These are phyloP conservation scores for Yarrowia osloensis DNA, from an alignment of 805 yeast species.

Conservation along the genomic window DNA sequence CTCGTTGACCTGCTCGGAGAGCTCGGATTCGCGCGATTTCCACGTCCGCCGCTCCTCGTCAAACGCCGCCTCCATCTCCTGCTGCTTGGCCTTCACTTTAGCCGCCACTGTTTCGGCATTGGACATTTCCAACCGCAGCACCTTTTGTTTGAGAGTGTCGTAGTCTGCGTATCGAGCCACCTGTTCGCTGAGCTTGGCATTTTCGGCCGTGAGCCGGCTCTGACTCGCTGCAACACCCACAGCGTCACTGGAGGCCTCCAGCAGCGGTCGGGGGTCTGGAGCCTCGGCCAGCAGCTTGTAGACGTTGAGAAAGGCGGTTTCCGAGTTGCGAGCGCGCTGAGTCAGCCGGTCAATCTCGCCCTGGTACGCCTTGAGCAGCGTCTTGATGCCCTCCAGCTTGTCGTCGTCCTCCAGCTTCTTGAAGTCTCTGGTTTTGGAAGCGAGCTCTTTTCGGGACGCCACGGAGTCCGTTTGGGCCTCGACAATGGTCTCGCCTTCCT, in stretches of 20 bases:
- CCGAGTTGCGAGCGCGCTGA: constrained; percentile 71
- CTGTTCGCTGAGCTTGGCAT: constrained; percentile 50
- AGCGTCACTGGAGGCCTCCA: constrained; percentile 69
- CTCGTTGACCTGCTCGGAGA: constrained; percentile 53
- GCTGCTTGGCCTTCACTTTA: constrained; percentile 67
- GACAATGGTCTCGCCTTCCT: constrained; percentile 70
- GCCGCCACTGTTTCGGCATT: constrained; percentile 56
- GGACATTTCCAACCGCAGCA: constrained; percentile 61
- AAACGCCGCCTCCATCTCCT: constrained; percentile 64
- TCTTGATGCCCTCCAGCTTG: constrained; percentile 65
- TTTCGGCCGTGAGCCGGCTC: constrained; percentile 54
- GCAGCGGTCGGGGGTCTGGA: constrained; percentile 86
- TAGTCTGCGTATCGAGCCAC: constrained; percentile 72
- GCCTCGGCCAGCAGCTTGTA: constrained; percentile 82
- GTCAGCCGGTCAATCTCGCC: constrained; percentile 84
- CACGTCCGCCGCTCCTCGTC: constrained; percentile 76
- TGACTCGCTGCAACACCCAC: constrained; percentile 58
- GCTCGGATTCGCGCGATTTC: constrained; percentile 58
- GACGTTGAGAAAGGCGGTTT: constrained; percentile 68
- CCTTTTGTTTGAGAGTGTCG: constrained; percentile 66
- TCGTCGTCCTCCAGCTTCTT: constrained; percentile 62
- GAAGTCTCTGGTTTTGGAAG: constrained; percentile 83
- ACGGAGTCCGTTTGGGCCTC: constrained; percentile 68
- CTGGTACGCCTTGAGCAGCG: constrained; percentile 76
- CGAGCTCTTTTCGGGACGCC: constrained; percentile 70